A percentile compares a stretch with the other conserved stretches of the same genome.
Evolutionary conservation across 1,284 basidiomycete species (phyloP).

Genomic region (Acaromyces ingoldii): DNA sequence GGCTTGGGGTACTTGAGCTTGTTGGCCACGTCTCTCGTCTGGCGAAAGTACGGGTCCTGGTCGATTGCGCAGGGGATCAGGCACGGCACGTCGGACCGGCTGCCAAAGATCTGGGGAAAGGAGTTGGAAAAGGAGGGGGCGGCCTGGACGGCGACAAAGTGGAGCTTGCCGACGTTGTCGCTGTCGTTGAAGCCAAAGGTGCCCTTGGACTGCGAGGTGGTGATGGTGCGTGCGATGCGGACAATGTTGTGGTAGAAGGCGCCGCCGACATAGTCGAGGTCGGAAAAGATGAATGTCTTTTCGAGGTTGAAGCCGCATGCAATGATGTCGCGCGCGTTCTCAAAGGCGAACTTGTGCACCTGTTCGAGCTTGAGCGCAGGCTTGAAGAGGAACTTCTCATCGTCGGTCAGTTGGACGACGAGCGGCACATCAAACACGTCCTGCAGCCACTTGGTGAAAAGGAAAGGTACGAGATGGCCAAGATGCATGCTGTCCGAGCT

Average conservation of each 20-base stretch:
- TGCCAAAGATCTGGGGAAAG: constrained; percentile 96
- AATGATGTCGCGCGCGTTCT: constrained; percentile 92
- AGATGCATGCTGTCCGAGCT: constrained; percentile 96
- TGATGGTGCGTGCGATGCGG: constrained; percentile 85
- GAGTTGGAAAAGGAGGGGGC: constrained; percentile 96
- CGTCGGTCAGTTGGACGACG: constrained; percentile 94
- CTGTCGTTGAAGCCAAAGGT: constrained; percentile 92
- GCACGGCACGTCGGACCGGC: constrained; percentile 75
- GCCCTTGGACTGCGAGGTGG: constrained; percentile 85
- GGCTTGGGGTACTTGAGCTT: constrained; percentile 96
- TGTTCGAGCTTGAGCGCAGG: constrained; percentile 86
- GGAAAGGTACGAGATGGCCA: constrained; percentile 95
- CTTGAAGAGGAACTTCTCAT: constrained; percentile 99
- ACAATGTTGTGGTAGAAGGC: constrained; percentile 92
- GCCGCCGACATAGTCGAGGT: constrained; percentile 81
- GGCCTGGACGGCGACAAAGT: constrained; percentile 96
- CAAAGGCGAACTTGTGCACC: constrained; percentile 73
- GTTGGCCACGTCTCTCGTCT: constrained; percentile 88
- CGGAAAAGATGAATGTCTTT: constrained; percentile 95
- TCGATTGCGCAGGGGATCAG: constrained; percentile 98
- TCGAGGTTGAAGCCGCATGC: constrained; percentile 87
- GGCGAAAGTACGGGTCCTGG: constrained; percentile 86
- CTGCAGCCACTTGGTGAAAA: constrained; percentile 90
- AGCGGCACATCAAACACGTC: constrained; percentile 91
- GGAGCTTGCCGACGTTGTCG: constrained; percentile 96